Base-by-base conservation (phyloP, 2,329 filamentous ascomycete genomes). In the Didymella segeticola region DNA sequence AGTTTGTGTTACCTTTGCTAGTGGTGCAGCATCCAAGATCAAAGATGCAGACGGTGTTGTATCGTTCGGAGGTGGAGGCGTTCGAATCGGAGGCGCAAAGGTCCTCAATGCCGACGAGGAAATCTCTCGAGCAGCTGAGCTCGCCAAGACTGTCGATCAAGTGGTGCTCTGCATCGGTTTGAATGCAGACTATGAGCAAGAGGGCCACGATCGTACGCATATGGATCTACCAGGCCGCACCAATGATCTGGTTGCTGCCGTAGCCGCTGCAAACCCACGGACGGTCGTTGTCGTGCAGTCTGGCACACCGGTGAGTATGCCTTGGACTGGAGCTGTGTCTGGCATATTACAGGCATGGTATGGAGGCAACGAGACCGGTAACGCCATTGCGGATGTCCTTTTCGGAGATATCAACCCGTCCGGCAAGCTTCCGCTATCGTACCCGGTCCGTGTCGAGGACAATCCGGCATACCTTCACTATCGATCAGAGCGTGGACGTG, bases 321-420 rank as follows among this genome's bases (percentile, higher is more conserved):
- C 33, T 6, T 36, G 33, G 33, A 19, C 4, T 5, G 15, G 11
- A 5, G 5, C 15, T 17, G 31, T n/a, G 6, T 5, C 4, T 11
- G 86, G 88, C 0, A 85, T 96, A 0, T 69, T 96, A 1, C 81
- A 93, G 45, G 90, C 89, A 5, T 89, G 95, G 66, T 79, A 96
- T 2, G 91, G 91, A 0, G 91, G 91, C 1, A 86, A 96, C 68
- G 91, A 96, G 72, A 90, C 87, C 31, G 92, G 92, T 9, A 87
- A 89, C 54, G 90, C 90, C 0, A 79, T 96, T 5, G 83, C 84
- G 1, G 89, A 93, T 62, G 81, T 96, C 1, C 76, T 96, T 1
- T 89, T 91, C 47, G 91, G 91, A 3, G 81, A 86, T 17, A 81
- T 86, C 8, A 93, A 90, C 63, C 86, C 87, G 0, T 89, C 84